These are phyloP conservation scores for Tetracladium marchalianum DNA, from an alignment of 495 filamentous ascomycete species.

Conservation along the genomic window DNA sequence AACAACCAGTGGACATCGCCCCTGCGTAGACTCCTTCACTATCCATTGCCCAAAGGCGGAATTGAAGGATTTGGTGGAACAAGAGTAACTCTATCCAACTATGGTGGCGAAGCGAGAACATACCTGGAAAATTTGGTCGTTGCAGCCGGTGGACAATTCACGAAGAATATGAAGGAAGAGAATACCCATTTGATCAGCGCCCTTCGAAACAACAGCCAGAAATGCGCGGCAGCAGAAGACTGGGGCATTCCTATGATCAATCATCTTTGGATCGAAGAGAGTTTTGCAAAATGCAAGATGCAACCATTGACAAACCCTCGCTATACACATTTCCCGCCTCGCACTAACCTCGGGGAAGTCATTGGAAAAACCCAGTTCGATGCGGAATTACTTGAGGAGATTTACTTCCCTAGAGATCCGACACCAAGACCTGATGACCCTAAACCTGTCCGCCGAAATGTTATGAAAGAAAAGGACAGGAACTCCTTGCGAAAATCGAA, in stretches of 20 bases:
- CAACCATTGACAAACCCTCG: constrained; percentile 55
- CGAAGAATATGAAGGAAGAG: constrained; percentile 83
- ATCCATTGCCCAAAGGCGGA: constrained; percentile 64
- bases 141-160: constrained; percentile 75
- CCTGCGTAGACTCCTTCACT: constrained; percentile 72
- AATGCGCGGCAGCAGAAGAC: constrained; percentile 80
- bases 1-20: constrained; percentile 82
- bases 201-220: constrained; percentile 67
- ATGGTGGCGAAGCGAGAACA: constrained; percentile 83
- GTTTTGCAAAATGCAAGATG: constrained; percentile 76
- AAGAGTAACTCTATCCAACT: constrained; percentile 85
- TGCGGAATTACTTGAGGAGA: constrained; percentile 38
- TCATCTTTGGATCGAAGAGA: constrained; percentile 95
- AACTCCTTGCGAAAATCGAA: constrained; percentile 10
- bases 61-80: constrained; percentile 70
- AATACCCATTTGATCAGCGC: constrained; percentile 96
- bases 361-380: constrained; percentile 72
- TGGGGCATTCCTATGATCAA: constrained; percentile 89
- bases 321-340: constrained; percentile 72
- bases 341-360: constrained; percentile 88
- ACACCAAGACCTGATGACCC: constrained; percentile 15
- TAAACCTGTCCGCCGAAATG: constrained; percentile 5
- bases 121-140: constrained; percentile 89
- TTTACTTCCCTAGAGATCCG: constrained; percentile 37
- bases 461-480: constrained; percentile 19